These are phyloP conservation scores for Erythrophleum ivorense DNA, from an alignment of 331 rosid species.

Conservation along the genomic window DNA sequence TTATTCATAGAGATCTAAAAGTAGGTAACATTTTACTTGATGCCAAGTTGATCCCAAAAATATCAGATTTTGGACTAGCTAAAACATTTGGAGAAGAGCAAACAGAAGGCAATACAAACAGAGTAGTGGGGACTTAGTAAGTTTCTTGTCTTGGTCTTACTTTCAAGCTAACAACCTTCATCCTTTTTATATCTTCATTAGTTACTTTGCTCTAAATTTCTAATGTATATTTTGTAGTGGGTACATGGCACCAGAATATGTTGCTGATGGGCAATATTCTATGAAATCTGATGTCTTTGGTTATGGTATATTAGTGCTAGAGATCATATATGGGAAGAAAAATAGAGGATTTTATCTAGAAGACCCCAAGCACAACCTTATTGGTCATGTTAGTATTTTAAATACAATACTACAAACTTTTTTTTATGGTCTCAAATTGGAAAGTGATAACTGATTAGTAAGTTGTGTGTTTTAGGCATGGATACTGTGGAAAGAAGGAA, in stretches of 20 bases:
- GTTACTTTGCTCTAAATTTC: neutral
- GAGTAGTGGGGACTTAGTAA: slow-evolving; percentile 37
- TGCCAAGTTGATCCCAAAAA: slow-evolving; percentile 21
- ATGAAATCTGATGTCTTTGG: slow-evolving; percentile 33
- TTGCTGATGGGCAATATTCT: slow-evolving; percentile 31
- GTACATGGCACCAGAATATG: slow-evolving; percentile 44
- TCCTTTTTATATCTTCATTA: neutral
- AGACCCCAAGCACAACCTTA: slow-evolving; percentile 22
- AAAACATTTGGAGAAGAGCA: slow-evolving; percentile 26
- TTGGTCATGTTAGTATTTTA: slow-evolving; percentile 28
- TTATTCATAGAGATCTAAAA: slow-evolving; percentile 40
- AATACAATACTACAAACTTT: too few relatives aligned
- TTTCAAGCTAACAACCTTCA: neutral
- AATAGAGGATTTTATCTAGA: neutral
- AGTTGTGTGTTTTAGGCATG: slow-evolving; percentile 28
- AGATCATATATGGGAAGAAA: slow-evolving; percentile 39
- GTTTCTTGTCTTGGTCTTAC: neutral
- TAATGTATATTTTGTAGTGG: slow-evolving; percentile 8
- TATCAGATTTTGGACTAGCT: slow-evolving; percentile 46
- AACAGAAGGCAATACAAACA: slow-evolving; percentile 36
- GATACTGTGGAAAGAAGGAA: slow-evolving; percentile 29
- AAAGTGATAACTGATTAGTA: neutral
- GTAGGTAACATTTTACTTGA: slow-evolving; percentile 32
- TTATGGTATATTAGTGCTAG: slow-evolving; percentile 36
- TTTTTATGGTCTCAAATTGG: neutral